Evolutionary conservation across 257 asterid genomes (phyloP).

Genomic region (Catharanthus roseus): DNA sequence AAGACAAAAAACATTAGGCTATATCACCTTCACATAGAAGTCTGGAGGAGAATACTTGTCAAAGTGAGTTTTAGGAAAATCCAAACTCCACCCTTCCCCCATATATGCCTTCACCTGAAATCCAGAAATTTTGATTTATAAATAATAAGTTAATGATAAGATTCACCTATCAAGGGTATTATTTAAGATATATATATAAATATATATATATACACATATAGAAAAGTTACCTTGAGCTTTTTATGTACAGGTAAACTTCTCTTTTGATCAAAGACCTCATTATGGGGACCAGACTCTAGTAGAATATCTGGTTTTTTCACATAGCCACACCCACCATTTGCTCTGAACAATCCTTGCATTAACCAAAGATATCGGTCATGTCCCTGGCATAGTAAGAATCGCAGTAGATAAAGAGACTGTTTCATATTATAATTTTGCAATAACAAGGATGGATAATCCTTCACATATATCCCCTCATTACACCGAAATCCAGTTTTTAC

Average conservation of each 20-base stretch:
- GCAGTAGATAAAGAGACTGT: not conserved
- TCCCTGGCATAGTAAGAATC: conserved; percentile 32
- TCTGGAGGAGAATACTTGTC: conserved; percentile 78
- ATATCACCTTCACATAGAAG: conserved; percentile 65
- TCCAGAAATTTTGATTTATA: not conserved
- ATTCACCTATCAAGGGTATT: not conserved
- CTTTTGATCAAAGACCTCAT: conserved; percentile 55
- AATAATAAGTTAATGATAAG: not conserved
- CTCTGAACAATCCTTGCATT: conserved; percentile 79
- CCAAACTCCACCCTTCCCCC: conserved; percentile 82
- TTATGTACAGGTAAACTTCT: conserved; percentile 36
- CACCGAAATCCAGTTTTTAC: too few species aligned
- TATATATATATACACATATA: not conserved
- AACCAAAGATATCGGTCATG: conserved; percentile 70
- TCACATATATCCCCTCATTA: not conserved
- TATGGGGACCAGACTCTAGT: conserved; percentile 29
- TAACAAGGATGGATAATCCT: not conserved
- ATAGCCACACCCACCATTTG: conserved; percentile 82
- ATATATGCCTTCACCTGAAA: conserved; percentile 57
- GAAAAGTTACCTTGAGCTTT: conserved; percentile 44
- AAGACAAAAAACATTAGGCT: not conserved
- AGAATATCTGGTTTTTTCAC: conserved; percentile 69
- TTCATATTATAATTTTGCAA: not conserved
- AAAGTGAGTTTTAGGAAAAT: conserved; percentile 62
- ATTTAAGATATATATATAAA: not conserved